phyloP scores from a whole-genome alignment of 2,329 filamentous ascomycete genomes.

The Aspergillus sp. region DNA sequence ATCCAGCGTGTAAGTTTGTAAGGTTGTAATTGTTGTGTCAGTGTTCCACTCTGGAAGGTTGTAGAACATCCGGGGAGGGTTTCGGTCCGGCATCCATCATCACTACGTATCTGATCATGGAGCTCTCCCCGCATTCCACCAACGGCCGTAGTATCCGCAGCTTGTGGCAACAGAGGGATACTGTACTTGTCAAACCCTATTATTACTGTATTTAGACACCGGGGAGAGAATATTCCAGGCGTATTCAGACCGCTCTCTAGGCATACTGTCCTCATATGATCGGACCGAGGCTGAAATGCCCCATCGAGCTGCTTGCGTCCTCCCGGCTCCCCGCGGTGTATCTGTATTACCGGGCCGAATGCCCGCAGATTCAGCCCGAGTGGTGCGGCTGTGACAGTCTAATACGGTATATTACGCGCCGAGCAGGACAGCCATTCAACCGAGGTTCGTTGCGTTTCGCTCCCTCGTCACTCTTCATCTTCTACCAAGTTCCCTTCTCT shows the following conservation, averaged over 20 bases:
- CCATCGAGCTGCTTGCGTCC: neutral
- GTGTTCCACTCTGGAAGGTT: neutral
- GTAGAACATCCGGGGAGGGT: neutral
- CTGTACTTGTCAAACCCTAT: neutral
- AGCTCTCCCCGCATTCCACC: neutral
- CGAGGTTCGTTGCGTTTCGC: conserved; percentile 12
- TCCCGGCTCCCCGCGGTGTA: conserved; percentile 8
- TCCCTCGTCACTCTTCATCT: conserved; percentile 10
- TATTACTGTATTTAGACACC: neutral
- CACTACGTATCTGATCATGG: neutral
- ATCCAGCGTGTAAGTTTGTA: neutral
- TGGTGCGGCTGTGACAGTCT: neutral
- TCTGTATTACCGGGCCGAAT: conserved; percentile 1
- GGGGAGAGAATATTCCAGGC: neutral
- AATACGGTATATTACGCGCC: conserved; percentile 1
- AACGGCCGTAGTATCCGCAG: neutral
- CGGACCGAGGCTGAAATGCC: conserved; percentile 10
- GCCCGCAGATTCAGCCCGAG: neutral
- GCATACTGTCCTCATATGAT: neutral
- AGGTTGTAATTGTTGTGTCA: neutral
- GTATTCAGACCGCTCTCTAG: neutral
- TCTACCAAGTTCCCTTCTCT: neutral
- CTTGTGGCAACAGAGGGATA: neutral
- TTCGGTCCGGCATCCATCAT: too few species aligned
- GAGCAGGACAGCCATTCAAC: neutral